phyloP scores from a whole-genome alignment of 306 rosid genomes.

The Prunus mume region DNA sequence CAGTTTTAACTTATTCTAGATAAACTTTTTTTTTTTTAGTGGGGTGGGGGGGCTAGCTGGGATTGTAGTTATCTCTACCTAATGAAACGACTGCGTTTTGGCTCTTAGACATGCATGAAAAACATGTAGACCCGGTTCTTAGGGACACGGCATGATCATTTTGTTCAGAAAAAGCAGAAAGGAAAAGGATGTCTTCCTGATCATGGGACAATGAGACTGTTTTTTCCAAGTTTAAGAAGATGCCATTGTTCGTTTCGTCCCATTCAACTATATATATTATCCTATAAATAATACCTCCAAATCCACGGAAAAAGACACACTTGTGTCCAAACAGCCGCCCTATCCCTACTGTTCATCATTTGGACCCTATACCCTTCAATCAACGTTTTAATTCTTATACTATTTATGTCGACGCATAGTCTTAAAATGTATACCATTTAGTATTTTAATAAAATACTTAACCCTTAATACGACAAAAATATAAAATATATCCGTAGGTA shows the following conservation, averaged over 20 bases:
- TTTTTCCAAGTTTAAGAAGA: neutral
- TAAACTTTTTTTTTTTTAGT: neutral
- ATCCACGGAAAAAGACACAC: slow-evolving; percentile 41
- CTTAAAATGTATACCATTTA: too few species aligned
- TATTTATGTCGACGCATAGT: neutral
- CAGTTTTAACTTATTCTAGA: neutral
- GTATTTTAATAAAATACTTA: neutral
- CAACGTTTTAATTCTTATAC: neutral
- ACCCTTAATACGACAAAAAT: neutral
- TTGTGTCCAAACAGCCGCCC: slow-evolving; percentile 57
- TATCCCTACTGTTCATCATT: slow-evolving; percentile 32
- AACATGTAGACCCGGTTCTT: neutral
- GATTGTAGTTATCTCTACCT: neutral
- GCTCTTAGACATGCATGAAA: too few species aligned
- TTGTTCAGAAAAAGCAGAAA: slow-evolving; percentile 18
- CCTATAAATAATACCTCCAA: slow-evolving; percentile 21
- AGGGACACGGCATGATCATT: slow-evolving; percentile 37
- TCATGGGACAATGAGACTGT: neutral
- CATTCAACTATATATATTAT: slow-evolving; percentile 21
- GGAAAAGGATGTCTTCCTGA: neutral
- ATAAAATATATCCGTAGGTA: neutral
- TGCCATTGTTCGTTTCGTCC: slow-evolving; percentile 44
- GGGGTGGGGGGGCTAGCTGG: neutral
- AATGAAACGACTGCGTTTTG: neutral
- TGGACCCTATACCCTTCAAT: slow-evolving; percentile 27